Evolutionary conservation across 1,139 yeast genomes (phyloP).

Genomic region (Schwanniomyces etchellsii): DNA sequence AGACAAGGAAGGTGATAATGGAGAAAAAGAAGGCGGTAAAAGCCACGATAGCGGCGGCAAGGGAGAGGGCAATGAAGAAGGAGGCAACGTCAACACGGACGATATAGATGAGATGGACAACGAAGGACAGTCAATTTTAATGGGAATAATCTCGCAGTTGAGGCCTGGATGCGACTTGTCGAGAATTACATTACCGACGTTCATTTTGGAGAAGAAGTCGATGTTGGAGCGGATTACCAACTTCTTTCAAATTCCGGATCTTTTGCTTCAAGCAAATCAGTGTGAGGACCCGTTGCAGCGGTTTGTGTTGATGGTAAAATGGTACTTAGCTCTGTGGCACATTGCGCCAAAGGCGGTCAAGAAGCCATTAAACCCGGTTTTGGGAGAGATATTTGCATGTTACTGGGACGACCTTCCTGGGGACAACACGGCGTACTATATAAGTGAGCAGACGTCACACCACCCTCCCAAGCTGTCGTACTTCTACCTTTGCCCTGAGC

Average conservation of each 20-base stretch:
- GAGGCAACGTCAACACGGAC: conserved; percentile 27
- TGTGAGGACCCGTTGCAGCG: conserved; percentile 57
- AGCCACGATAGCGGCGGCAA: background rate
- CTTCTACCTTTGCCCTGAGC: conserved; percentile 80
- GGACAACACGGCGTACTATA: conserved; percentile 64
- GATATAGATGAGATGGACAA: conserved; percentile 90
- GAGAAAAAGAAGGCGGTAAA: conserved; percentile 1
- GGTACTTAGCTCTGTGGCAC: conserved; percentile 97
- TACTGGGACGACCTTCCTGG: conserved; percentile 84
- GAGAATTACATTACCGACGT: conserved; percentile 89
- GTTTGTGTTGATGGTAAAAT: conserved; percentile 67
- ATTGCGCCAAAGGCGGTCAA: conserved; percentile 98
- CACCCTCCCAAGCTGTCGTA: conserved; percentile 98
- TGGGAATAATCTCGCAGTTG: conserved; percentile 84
- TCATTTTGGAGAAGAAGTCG: conserved; percentile 87
- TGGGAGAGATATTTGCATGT: conserved; percentile 86
- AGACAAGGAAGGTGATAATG: conserved; percentile 6
- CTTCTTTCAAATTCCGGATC: conserved; percentile 75
- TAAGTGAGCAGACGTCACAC: conserved; percentile 93
- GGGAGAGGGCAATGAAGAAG: conserved; percentile 2
- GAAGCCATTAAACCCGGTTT: conserved; percentile 90
- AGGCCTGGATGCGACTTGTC: conserved; percentile 91
- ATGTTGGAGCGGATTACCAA: conserved; percentile 95
- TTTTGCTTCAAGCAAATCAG: conserved; percentile 64
- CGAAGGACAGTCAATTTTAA: conserved; percentile 78